Evolutionary conservation across 768 basidiomycete species (phyloP), one percentile per base, ranked within the genome.

Genomic region (Trametes cubensis): DNA sequence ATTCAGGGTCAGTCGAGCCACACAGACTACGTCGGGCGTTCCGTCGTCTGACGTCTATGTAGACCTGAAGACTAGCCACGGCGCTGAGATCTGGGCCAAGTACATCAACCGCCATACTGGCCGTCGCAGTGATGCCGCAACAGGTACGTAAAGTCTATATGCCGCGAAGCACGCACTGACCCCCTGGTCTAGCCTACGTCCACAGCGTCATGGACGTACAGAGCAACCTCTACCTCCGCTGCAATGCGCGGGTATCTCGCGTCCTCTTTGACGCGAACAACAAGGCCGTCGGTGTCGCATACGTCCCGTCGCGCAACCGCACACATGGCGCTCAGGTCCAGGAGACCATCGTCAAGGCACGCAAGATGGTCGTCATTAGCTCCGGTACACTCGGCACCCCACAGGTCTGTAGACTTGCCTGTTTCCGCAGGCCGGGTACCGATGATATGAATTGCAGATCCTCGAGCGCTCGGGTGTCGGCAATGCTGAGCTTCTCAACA

Each of bases 101-200:
- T 89, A 88, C 69, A 87, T 89, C 79, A 88, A 88, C 73, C 80
- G 85, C 66, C 83, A 87, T 69, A 89, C 86, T 39, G 88, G 88
- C 61, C 78, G 88, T 63, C 85, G 87, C 53, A 87, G 85, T 62
- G 88, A 89, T 65, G 87, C 87, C 50, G 86, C 87, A 3, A 86
- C 86, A 47, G 86, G 85, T 84, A 49, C 20, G 25, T 38, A 23
- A 17, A 13, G 21, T 10, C 59, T 40, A 15, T 42, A 17, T 2
- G 28, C 25, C 48, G 38, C 7, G 4, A 6, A 13, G 17, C 42
- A 23, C 17, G 28, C 17, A 38, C 21, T 46, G 25, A 52, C 13
- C 42, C 23, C 62, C 10, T 39, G 5, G 2, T 18, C 2, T 21
- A 83, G 85, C 85, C 20, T 87, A 87, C 69, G 84, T 88, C 45